phyloP scores from a whole-genome alignment of 352 stramenopile genomes.

The Aphanomyces astaci region DNA sequence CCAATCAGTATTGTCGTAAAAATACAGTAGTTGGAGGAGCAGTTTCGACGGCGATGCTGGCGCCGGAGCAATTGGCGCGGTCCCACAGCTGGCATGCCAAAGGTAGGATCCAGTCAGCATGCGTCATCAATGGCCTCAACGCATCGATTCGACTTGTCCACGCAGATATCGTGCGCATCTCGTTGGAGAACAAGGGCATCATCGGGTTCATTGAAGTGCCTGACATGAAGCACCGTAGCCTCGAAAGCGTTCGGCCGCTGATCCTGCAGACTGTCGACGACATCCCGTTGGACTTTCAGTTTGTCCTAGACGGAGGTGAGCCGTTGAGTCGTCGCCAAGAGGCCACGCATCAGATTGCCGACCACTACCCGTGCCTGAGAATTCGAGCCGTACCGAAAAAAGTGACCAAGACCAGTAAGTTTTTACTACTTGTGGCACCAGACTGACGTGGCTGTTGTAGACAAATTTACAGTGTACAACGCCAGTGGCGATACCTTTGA shows the following conservation, averaged over 20 bases:
- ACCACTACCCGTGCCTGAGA: conserved; percentile 62
- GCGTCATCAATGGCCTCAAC: background rate
- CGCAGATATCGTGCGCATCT: conserved; percentile 56
- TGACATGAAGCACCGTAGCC: conserved; percentile 38
- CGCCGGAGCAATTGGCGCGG: background rate
- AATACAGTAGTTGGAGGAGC: background rate
- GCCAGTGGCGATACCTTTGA: conserved; percentile 46
- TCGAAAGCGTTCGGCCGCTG: conserved; percentile 45
- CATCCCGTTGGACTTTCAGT: conserved; percentile 55
- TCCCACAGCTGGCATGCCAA: background rate
- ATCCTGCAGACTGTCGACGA: conserved; percentile 69
- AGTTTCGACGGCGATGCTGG: conserved; percentile 12
- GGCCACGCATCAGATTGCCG: conserved; percentile 42
- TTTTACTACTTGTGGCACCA: background rate
- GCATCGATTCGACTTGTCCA: background rate
- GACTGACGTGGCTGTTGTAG: background rate
- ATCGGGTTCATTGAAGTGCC: conserved; percentile 72
- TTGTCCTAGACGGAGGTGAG: conserved; percentile 53
- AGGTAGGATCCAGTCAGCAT: background rate
- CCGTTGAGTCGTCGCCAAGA: conserved; percentile 57
- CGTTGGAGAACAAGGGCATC: conserved; percentile 49
- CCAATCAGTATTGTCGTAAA: background rate
- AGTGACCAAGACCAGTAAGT: conserved; percentile 4
- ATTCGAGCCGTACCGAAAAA: conserved; percentile 39
- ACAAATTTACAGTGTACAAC: conserved; percentile 10